Evolutionary conservation across 768 basidiomycete genomes (phyloP), one percentile per base, ranked within the genome.

Genomic region (Termitomyces sp.): DNA sequence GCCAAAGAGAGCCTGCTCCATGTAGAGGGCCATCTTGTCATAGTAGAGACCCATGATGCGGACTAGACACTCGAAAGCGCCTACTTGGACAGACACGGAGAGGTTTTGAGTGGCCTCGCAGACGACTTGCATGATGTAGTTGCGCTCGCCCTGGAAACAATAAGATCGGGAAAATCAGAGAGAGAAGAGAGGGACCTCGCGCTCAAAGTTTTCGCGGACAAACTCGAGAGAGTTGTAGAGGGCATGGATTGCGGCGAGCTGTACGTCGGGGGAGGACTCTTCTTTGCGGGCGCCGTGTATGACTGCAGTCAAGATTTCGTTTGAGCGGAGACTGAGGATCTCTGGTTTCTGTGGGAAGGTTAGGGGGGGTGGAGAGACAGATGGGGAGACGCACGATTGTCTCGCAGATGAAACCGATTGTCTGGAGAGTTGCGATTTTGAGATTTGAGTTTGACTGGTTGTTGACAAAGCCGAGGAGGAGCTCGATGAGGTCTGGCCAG

Each of bases 111-210:
- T 98, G 0, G 96, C 96, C 68, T 98, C 97, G 69, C 97, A 99
- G 18, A 98, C 92, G 43, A 98, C 94, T 76, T 99, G 97, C 97
- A 99, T 99, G 72, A 99, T 98, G 76, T 97, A 98, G 74, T 98
- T 99, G 48, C 97, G 86, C 72, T 99, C 97, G 64, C 97, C 97
- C 94, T 98, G 67, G 13, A 58, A 5, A 54, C 26, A 5, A 55
- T 3, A 4, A 36, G 31, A 53, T 34, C 72, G 27, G 18, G 16
- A 1, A 51, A 29, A 62, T 54, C 55, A 26, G 24, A 29, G 43
- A 49, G 32, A 27, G 9, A 12, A 1, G n/a, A 1, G n/a, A 76
- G 85, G 53, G 61, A 96, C 95, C 79, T 98, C 97, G 50, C 94
- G 87, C 64, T 97, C 93, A 68, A 99, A 98, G 73, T 99, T 99